Evolutionary conservation across 805 yeast species (phyloP).

Genomic region (Candida morakotiae): DNA sequence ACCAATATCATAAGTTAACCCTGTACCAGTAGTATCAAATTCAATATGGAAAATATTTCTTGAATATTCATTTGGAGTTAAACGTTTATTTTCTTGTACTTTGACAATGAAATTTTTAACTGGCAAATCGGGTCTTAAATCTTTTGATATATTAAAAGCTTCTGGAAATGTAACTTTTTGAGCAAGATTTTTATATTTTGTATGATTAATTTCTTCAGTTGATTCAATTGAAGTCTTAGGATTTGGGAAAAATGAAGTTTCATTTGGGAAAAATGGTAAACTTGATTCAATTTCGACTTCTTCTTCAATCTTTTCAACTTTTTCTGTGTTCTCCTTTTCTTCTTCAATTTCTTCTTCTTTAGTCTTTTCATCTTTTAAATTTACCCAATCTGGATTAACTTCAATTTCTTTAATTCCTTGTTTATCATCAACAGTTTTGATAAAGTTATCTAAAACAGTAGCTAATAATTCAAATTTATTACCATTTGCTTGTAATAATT

Average conservation of each 20-base stretch:
- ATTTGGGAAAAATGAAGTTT: constrained; percentile 63
- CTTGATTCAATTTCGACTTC: constrained; percentile 13
- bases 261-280: constrained; percentile 53
- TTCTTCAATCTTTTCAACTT: constrained; percentile 24
- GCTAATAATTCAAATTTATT: constrained; percentile 77
- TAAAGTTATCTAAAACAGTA: constrained; percentile 61
- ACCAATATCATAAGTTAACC: constrained; percentile 87
- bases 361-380: constrained; percentile 32
- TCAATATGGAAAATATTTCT: constrained; percentile 96
- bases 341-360: constrained; percentile 21
- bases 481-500: constrained; percentile 77
- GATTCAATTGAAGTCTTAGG: constrained; percentile 40
- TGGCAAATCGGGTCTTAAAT: constrained; percentile 86
- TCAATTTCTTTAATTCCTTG: constrained; percentile 34
- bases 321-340: constrained; percentile 15
- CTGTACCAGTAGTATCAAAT: constrained; percentile 87
- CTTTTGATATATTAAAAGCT: constrained; percentile 56
- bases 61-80: constrained; percentile 84
- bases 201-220: constrained; percentile 37
- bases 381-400: constrained; percentile 30
- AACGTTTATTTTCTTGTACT: constrained; percentile 87
- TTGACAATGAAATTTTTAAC: constrained; percentile 80
- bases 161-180: constrained; percentile 77
- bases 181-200: constrained; percentile 47
- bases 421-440: constrained; percentile 53